These are phyloP conservation scores for Fusarium xyrophilum DNA, from an alignment of 2,329 filamentous ascomycete species.

Conservation along the genomic window DNA sequence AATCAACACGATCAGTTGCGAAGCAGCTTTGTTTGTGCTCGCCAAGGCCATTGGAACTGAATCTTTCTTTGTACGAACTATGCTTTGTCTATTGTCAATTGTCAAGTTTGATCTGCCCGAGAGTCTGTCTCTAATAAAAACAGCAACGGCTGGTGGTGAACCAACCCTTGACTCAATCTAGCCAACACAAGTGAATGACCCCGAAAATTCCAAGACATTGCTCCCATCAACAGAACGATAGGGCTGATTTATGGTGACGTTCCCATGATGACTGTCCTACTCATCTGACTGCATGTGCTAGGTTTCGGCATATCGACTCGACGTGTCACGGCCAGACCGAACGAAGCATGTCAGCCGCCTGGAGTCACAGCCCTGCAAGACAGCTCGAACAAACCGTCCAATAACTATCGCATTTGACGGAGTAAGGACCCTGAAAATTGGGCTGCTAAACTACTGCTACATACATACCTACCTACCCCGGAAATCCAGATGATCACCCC, in stretches of 20 bases:
- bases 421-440: slow-evolving; percentile 3
- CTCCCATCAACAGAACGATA: background rate
- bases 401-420: background rate
- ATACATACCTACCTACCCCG: background rate
- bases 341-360: slow-evolving; percentile 34
- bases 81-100: background rate
- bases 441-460: slow-evolving; percentile 5
- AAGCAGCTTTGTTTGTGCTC: background rate
- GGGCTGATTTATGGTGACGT: slow-evolving; percentile 12
- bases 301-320: background rate
- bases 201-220: too few species aligned
- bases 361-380: slow-evolving; percentile 30
- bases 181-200: background rate
- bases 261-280: slow-evolving; percentile 2
- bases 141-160: background rate
- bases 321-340: slow-evolving; percentile 27
- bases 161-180: background rate
- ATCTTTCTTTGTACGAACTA: background rate
- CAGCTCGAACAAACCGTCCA: background rate
- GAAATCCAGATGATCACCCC: slow-evolving; percentile 1
- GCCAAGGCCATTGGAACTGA: background rate
- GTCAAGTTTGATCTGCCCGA: background rate
- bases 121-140: background rate
- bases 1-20: background rate
- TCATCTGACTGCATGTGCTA: slow-evolving; percentile 34